Evolutionary conservation across 1,139 yeast genomes (phyloP).

Genomic region (Diutina catenulata): DNA sequence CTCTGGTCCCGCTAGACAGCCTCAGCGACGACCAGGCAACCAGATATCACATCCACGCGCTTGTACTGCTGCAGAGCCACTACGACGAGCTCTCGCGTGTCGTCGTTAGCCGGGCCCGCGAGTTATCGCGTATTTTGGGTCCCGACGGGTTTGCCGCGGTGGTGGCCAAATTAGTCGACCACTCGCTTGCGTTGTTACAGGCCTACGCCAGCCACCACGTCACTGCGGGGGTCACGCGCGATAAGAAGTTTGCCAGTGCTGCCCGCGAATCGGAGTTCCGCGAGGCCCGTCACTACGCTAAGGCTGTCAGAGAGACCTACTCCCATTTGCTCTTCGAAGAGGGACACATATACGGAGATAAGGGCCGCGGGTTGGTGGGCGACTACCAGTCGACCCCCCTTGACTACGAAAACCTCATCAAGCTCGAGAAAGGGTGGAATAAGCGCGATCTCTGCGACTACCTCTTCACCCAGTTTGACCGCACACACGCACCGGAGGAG

Average conservation of each 20-base stretch:
- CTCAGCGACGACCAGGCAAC: background rate
- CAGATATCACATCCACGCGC: slow-evolving; percentile 1
- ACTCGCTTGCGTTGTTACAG: background rate
- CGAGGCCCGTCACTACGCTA: background rate
- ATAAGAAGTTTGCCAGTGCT: background rate
- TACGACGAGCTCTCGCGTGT: background rate
- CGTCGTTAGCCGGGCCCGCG: background rate
- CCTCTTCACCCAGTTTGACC: background rate
- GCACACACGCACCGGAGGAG: background rate
- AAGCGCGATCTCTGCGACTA: slow-evolving; percentile 3
- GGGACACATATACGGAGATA: background rate
- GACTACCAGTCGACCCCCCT: background rate
- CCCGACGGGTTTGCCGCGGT: background rate
- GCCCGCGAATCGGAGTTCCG: background rate
- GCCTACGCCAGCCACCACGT: background rate
- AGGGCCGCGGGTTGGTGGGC: background rate
- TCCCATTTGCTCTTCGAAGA: background rate
- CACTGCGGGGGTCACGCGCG: background rate
- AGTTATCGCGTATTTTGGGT: background rate
- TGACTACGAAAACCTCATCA: slow-evolving; percentile 3
- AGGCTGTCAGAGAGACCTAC: background rate
- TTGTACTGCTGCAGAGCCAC: background rate
- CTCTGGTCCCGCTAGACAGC: background rate
- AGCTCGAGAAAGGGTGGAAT: slow-evolving; percentile 1
- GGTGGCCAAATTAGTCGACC: background rate